Base-by-base conservation (phyloP, 2,329 filamentous ascomycete species). In the Fusarium nurragi region DNA sequence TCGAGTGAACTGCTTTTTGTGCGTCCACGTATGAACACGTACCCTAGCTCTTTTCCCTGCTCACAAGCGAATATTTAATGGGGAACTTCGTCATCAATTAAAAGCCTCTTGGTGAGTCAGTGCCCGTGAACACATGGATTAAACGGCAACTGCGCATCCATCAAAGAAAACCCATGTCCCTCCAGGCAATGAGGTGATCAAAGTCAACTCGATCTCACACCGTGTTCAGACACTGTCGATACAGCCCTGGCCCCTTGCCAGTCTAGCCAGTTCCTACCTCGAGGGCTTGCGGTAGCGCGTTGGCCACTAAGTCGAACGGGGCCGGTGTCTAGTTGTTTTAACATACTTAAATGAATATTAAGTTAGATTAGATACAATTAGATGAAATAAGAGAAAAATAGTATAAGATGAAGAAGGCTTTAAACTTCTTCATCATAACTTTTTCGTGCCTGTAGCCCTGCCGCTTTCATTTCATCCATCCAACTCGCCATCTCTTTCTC, bases 221-320 rank as follows among this genome's bases (percentile, higher is more conserved):
- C 67, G 63, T 66, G 63, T 67, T 66, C 63, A 67, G 41, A 26
- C 62, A 65, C 63, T 64, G 63, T 66, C 26, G 30, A 50, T 53
- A 46, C 18, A 44, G 44, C 28, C 39, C 62, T n/a, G n/a, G n/a
- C 39, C 54, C 62, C 62, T 53, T 62, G 63, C 57, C 44, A 41
- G 57, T 50, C 62, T 53, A 57, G 63, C 57, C 44, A 41, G 57
- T 50, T 66, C 43, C 54, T 66, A 53, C n/a, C n/a, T n/a, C n/a
- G n/a, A n/a, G 48, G 58, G 19, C 51, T 54, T 37, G 32, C 58
- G 28, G 54, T 49, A 66, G 63, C 63, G 63, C 57, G 58, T 43
- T 66, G 63, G 50, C 63, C 63, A 53, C 53, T 44, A 12, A 50
- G 58, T 60, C 32, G 53, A 63, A 57, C 45, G n/a, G n/a, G n/a